phyloP scores from a whole-genome alignment of 257 asterid genomes.

The Solanum medicagineum region DNA sequence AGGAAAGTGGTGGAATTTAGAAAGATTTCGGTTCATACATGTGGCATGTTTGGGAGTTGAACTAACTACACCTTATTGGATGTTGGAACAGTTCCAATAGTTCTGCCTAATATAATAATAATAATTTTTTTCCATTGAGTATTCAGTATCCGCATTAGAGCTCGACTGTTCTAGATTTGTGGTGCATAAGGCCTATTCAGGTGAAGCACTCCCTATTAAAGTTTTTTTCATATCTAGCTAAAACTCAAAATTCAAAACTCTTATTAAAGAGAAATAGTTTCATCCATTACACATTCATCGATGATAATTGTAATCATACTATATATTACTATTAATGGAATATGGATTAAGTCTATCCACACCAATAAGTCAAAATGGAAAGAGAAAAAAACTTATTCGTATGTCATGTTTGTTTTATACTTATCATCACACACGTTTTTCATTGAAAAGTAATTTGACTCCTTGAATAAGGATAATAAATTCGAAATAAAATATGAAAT shows the following conservation, averaged over 20 bases:
- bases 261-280: no score
- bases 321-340: not conserved
- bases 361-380: not conserved
- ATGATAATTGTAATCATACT: not conserved
- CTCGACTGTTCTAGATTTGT: no score
- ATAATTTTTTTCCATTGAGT: no score
- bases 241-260: no score
- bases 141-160: no score
- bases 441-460: not conserved
- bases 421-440: not conserved
- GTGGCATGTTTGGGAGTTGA: not conserved
- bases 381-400: not conserved
- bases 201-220: no score
- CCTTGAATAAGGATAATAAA: not conserved
- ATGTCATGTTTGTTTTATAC: not conserved
- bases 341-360: not conserved
- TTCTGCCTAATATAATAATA: not conserved
- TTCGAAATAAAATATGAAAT: not conserved
- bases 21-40: not conserved
- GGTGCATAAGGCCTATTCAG: no score
- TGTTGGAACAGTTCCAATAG: not conserved
- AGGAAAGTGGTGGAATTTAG: not conserved
- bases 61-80: not conserved
- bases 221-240: no score
- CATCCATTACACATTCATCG: no score